Conservation (phyloP, 2,329 filamentous ascomycete genomes). For the Ceratocystis lukuohia region DNA sequence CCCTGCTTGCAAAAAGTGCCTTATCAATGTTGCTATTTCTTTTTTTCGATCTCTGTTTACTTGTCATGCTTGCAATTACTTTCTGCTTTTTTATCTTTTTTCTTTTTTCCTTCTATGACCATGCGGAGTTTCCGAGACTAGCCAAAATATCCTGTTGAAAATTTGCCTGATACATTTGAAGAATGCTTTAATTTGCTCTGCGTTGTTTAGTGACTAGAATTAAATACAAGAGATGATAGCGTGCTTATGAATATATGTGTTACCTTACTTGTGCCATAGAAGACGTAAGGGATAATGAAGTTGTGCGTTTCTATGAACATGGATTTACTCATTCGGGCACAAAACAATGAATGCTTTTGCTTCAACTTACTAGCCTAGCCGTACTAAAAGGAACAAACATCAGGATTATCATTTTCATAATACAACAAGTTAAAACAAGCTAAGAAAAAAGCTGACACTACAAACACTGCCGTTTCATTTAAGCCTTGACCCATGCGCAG, state of each 20-base stretch:
- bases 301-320: too few relatives aligned
- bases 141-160: constrained; percentile 9
- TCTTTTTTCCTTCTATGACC: constrained; percentile 9
- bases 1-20: not conserved
- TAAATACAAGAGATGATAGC: not conserved
- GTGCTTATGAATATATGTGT: too few relatives aligned
- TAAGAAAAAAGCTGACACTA: not conserved
- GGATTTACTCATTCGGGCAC: too few relatives aligned
- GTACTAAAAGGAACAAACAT: too few relatives aligned
- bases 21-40: not conserved
- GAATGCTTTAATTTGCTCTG: not conserved
- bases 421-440: not conserved
- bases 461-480: not conserved
- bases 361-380: too few relatives aligned
- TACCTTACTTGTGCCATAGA: too few relatives aligned
- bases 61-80: constrained; percentile 5
- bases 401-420: too few relatives aligned
- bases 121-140: constrained; percentile 10
- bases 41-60: not conserved
- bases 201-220: not conserved
- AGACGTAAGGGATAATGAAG: too few relatives aligned
- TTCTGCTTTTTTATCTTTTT: constrained; percentile 9
- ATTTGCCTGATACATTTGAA: not conserved
- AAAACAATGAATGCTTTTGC: too few relatives aligned
- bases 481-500: constrained; percentile 33